A percentile compares a stretch with the other conserved stretches of the same genome.
Conservation (phyloP, 495 filamentous ascomycete species). For the Penicillium fimorum region DNA sequence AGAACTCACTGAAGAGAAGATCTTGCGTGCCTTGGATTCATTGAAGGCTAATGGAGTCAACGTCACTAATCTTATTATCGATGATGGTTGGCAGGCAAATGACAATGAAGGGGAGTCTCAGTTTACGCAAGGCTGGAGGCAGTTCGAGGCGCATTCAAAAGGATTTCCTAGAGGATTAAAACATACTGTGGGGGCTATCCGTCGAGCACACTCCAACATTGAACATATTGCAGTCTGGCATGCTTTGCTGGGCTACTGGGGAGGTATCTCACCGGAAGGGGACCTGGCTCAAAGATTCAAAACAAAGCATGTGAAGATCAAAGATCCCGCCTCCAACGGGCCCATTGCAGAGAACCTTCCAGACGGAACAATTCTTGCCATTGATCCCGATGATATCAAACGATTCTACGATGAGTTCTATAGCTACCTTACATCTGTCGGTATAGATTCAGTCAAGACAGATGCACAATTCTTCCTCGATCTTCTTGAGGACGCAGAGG, state of each 20-base stretch:
- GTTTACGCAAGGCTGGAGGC: conserved; percentile 55
- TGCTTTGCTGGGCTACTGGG: conserved; percentile 94
- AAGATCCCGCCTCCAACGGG: conserved; percentile 54
- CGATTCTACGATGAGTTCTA: conserved; percentile 93
- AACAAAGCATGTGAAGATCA: conserved; percentile 63
- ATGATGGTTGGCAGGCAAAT: conserved; percentile 94
- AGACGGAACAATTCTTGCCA: conserved; percentile 50
- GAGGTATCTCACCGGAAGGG: conserved; percentile 71
- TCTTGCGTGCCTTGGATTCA: conserved; percentile 68
- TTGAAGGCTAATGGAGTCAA: conserved; percentile 71
- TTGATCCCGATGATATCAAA: conserved; percentile 68
- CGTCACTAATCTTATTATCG: conserved; percentile 81
- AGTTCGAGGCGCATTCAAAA: conserved; percentile 79
- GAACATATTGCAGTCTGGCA: conserved; percentile 93
- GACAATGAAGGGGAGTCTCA: conserved; percentile 54
- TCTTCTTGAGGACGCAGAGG: conserved; percentile 62
- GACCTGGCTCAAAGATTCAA: conserved; percentile 75
- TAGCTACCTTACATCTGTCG: conserved; percentile 63
- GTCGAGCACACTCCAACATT: conserved; percentile 67
- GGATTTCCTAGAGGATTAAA: conserved; percentile 80
- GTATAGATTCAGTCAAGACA: conserved; percentile 83
- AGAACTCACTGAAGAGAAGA: conserved; percentile 72
- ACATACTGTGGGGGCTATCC: conserved; percentile 64
- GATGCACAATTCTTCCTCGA: conserved; percentile 89
- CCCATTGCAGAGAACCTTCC: conserved; percentile 46